Evolutionary conservation across 2,329 filamentous ascomycete genomes (phyloP), one percentile per base, ranked within the genome.

Genomic region (Colletotrichum chlorophyti): DNA sequence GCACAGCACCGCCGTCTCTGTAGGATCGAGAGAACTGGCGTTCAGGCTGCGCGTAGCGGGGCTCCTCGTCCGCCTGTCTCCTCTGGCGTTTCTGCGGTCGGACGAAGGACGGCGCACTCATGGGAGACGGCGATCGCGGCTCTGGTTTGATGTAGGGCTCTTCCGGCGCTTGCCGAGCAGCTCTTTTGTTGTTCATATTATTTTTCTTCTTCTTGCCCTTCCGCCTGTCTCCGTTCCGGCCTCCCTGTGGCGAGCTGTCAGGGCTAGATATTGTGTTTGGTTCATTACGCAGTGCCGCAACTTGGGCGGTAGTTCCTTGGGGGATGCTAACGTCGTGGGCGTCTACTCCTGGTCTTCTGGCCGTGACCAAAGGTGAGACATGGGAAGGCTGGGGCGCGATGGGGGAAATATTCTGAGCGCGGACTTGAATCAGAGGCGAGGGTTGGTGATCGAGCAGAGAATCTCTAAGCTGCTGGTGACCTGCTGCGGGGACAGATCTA

Each of bases 341-440:
- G 15, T 63, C 63, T 34, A 71, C 63, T 43, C 69, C 69, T 23
- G 70, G 68, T 17, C 70, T 70, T 29, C 74, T 73, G 49, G 77
- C 72, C 69, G 76, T 73, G 65, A 83, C 76, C 74, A 88, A 69
- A 63, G 82, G 77, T 70, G 89, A 81, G 63, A 85, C 86, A 68
- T 91, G 88, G 45, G 87, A 86, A 50, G 91, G 90, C 68, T 91
- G 90, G 23, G 91, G 90, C 48, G 91, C 91, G 68, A 89, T 76
- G 37, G 89, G 89, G 31, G 87, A 88, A 47, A 87, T 84, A 66
- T 93, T 88, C 69, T 93, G 89, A 65, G 87, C 88, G 68, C 87
- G 86, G 65, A 60, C 47, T 26, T 59, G 53, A n/a, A 93, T 80
- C 57, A 93, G 77, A 49, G 87, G 86, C 61, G 89, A 82, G 48